These are phyloP conservation scores for Apiospora phragmitis DNA, from an alignment of 2,329 filamentous ascomycete species.

Conservation along the genomic window DNA sequence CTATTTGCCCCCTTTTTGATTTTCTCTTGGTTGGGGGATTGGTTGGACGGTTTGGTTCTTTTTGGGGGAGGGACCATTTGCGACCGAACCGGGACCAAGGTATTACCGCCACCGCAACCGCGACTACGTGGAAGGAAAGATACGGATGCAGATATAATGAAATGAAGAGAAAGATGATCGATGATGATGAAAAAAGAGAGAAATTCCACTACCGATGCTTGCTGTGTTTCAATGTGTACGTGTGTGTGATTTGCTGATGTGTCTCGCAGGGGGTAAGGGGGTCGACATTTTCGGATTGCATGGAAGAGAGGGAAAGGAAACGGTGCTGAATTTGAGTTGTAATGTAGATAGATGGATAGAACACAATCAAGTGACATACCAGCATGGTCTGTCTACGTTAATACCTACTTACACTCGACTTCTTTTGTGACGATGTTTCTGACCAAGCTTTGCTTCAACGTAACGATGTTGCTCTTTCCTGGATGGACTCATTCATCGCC, in stretches of 20 bases:
- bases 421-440: too few species aligned
- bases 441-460: too few species aligned
- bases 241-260: neutral
- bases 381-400: too few species aligned
- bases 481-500: too few species aligned
- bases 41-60: neutral
- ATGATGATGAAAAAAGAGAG: constrained; percentile 3
- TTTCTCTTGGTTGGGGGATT: neutral
- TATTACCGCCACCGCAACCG: neutral
- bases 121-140: neutral
- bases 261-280: neutral
- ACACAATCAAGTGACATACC: too few species aligned
- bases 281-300: too few species aligned
- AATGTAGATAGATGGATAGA: neutral
- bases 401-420: too few species aligned
- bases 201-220: neutral
- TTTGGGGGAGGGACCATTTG: constrained; percentile 5
- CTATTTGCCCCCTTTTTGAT: neutral
- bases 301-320: neutral
- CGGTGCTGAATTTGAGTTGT: too few species aligned
- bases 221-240: neutral
- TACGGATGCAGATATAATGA: constrained; percentile 14
- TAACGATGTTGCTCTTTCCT: too few species aligned
- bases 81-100: neutral
- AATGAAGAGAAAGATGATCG: constrained; percentile 5